A percentile compares a stretch with the other conserved stretches of the same genome.
phyloP scores from a whole-genome alignment of 2,329 filamentous ascomycete genomes.

The Cadophora malorum region DNA sequence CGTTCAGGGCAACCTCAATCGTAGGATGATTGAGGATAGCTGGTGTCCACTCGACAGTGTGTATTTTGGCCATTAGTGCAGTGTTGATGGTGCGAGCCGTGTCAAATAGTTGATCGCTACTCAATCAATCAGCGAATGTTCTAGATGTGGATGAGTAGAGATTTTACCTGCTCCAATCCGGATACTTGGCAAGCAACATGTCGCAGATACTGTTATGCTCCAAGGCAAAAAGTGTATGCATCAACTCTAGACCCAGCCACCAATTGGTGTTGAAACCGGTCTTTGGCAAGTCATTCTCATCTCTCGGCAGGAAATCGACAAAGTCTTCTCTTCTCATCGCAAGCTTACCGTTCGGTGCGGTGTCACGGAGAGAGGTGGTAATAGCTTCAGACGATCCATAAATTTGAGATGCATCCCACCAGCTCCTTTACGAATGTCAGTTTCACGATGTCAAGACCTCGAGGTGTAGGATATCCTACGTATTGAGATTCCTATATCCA shows the following conservation, averaged over 20 bases:
- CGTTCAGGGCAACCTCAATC: slow-evolving; percentile 7
- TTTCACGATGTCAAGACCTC: neutral
- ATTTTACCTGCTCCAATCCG: slow-evolving; percentile 26
- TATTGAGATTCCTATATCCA: slow-evolving; percentile 31
- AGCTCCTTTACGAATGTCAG: slow-evolving; percentile 5
- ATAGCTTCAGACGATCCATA: slow-evolving; percentile 26
- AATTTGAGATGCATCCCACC: slow-evolving; percentile 31
- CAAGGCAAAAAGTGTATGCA: slow-evolving; percentile 31
- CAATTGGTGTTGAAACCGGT: slow-evolving; percentile 33
- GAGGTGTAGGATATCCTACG: neutral
- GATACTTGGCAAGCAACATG: slow-evolving; percentile 25
- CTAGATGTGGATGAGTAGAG: neutral
- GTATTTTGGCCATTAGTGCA: slow-evolving; percentile 32
- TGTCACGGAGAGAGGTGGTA: slow-evolving; percentile 23
- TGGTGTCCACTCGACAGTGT: slow-evolving; percentile 32
- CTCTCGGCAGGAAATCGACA: slow-evolving; percentile 27
- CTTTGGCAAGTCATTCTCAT: slow-evolving; percentile 21
- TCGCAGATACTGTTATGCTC: slow-evolving; percentile 33
- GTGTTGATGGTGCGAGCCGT: slow-evolving; percentile 24
- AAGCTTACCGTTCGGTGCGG: slow-evolving; percentile 23
- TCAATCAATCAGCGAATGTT: neutral
- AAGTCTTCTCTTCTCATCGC: slow-evolving; percentile 26
- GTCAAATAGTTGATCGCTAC: slow-evolving; percentile 23
- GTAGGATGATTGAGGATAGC: slow-evolving; percentile 30
- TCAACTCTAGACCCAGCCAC: slow-evolving; percentile 30